Evolutionary conservation across 176 grass and related monocot genomes (phyloP).

Genomic region (Miscanthus lutarioriparius): DNA sequence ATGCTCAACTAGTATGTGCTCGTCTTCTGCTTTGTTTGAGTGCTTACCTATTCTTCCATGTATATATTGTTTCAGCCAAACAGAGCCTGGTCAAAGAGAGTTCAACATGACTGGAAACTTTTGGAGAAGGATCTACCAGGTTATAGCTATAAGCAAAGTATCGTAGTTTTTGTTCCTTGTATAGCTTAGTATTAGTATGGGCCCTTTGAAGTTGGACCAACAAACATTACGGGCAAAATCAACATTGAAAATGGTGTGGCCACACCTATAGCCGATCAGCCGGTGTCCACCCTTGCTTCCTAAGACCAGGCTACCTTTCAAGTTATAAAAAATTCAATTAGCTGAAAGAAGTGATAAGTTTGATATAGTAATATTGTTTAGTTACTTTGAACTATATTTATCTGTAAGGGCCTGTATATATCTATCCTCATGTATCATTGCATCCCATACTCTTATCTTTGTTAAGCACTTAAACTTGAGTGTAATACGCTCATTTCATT

Average conservation of each 20-base stretch:
- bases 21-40: conserved; percentile 23
- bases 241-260: not conserved
- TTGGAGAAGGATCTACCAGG: conserved; percentile 89
- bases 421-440: not conserved
- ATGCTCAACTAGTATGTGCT: not conserved
- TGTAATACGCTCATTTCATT: not conserved
- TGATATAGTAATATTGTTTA: not conserved
- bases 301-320: not conserved
- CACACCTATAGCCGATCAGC: too few species aligned
- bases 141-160: conserved; percentile 29
- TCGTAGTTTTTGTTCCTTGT: not conserved
- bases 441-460: not conserved
- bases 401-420: not conserved
- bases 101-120: conserved; percentile 93
- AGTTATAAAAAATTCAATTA: not conserved
- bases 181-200: not conserved
- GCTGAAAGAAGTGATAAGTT: not conserved
- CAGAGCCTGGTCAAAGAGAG: conserved; percentile 76
- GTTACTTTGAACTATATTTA: not conserved
- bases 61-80: conserved; percentile 42
- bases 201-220: not conserved
- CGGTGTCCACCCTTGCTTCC: not conserved
- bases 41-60: not conserved
- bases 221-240: not conserved
- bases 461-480: not conserved